These are phyloP conservation scores for Aspergillus tamarii DNA, from an alignment of 2,329 filamentous ascomycete species.

Conservation along the genomic window DNA sequence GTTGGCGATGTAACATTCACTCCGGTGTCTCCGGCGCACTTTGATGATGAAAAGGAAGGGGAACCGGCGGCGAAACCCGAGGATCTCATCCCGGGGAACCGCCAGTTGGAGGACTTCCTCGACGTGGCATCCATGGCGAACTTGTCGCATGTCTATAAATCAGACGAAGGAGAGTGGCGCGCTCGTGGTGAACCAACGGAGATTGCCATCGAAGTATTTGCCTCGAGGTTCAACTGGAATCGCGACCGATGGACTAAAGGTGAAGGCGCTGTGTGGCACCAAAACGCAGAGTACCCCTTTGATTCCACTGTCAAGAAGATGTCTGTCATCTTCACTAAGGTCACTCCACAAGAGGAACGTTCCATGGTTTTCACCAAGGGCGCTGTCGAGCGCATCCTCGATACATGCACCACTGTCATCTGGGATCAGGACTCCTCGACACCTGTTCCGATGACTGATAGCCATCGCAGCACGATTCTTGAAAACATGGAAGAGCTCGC, in stretches of 20 bases:
- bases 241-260: conserved; percentile 54
- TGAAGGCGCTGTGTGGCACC: conserved; percentile 53
- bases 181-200: conserved; percentile 69
- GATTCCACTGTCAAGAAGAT: conserved; percentile 74
- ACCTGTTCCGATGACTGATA: conserved; percentile 52
- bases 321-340: conserved; percentile 63
- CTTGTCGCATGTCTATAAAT: conserved; percentile 61
- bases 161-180: conserved; percentile 58
- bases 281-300: conserved; percentile 69
- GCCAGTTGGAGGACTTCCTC: conserved; percentile 56
- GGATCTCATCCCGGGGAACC: conserved; percentile 45
- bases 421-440: conserved; percentile 44
- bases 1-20: conserved; percentile 48
- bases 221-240: conserved; percentile 66
- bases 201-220: conserved; percentile 72
- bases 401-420: conserved; percentile 58
- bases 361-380: conserved; percentile 38
- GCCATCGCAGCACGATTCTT: conserved; percentile 58
- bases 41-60: conserved; percentile 31
- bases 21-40: conserved; percentile 27
- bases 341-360: conserved; percentile 22
- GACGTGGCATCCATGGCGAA: conserved; percentile 66
- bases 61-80: conserved; percentile 27
- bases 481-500: conserved; percentile 68
- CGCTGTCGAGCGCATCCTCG: conserved; percentile 68